A percentile compares a stretch with the other conserved stretches of the same genome.
Conservation (phyloP, 2,329 filamentous ascomycete species). For the Botrytis sinoallii region DNA sequence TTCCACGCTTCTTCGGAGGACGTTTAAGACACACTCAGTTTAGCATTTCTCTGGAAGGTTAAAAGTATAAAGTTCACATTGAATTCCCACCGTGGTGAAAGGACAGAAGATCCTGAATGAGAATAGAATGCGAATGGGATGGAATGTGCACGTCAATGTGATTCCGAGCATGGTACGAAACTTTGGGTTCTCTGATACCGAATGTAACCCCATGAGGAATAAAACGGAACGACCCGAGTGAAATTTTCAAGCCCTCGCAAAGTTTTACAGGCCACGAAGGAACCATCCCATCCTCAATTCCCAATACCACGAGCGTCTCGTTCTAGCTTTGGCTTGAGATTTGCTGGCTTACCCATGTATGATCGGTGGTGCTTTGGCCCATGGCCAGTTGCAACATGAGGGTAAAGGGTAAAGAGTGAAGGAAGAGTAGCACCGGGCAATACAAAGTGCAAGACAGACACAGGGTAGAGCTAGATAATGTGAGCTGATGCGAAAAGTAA, state of each 20-base stretch:
- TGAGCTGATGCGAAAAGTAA: background rate
- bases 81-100: background rate
- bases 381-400: background rate
- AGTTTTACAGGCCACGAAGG: background rate
- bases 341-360: background rate
- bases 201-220: background rate
- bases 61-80: background rate
- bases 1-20: background rate
- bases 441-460: background rate
- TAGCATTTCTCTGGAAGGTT: background rate
- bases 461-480: background rate
- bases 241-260: background rate
- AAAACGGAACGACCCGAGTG: slow-evolving; percentile 2
- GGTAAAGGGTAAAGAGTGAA: background rate
- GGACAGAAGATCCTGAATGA: background rate
- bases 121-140: background rate
- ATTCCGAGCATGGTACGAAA: background rate
- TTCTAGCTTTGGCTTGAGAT: background rate
- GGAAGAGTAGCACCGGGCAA: background rate
- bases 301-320: background rate
- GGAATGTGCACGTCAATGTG: background rate
- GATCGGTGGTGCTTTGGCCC: background rate
- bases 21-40: background rate
- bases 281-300: background rate
- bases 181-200: background rate